phyloP scores from a whole-genome alignment of 768 basidiomycete genomes.

The Xerocomellus dryophilus region DNA sequence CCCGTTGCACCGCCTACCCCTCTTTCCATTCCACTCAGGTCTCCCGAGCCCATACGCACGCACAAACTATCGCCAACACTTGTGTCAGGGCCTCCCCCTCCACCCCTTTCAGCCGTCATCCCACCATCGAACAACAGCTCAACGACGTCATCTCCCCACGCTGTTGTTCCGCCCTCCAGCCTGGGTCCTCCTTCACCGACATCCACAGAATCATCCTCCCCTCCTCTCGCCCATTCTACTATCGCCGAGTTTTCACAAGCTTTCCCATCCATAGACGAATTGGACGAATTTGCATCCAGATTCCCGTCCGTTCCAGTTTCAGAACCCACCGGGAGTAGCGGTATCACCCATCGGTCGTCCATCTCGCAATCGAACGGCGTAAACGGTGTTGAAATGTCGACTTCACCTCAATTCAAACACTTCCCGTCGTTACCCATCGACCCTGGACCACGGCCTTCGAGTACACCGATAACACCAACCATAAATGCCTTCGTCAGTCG shows the following conservation, averaged over 20 bases:
- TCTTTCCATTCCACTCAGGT: conserved; percentile 23
- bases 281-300: conserved; percentile 53
- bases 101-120: conserved; percentile 10
- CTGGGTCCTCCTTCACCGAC: conserved; percentile 76
- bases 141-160: conserved; percentile 50
- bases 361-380: conserved; percentile 31
- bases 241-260: conserved; percentile 58
- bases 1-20: conserved; percentile 36
- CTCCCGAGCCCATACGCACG: conserved; percentile 32
- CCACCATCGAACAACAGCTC: conserved; percentile 30
- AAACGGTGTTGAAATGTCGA: conserved; percentile 31
- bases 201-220: conserved; percentile 66
- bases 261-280: conserved; percentile 78
- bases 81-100: conserved; percentile 29
- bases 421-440: conserved; percentile 47
- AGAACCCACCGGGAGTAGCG: conserved; percentile 35
- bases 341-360: conserved; percentile 5
- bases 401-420: conserved; percentile 29
- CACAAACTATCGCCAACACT: conserved; percentile 41
- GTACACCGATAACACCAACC: conserved; percentile 64
- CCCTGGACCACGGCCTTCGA: conserved; percentile 57
- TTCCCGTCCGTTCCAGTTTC: conserved; percentile 51
- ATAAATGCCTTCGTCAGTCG: conserved; percentile 57
- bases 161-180: conserved; percentile 65
- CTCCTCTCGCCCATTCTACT: conserved; percentile 39